A percentile compares a stretch with the other conserved stretches of the same genome.
These are phyloP conservation scores for Chenopodium suecicum DNA, from an alignment of 148 eudicot species.

Conservation along the genomic window DNA sequence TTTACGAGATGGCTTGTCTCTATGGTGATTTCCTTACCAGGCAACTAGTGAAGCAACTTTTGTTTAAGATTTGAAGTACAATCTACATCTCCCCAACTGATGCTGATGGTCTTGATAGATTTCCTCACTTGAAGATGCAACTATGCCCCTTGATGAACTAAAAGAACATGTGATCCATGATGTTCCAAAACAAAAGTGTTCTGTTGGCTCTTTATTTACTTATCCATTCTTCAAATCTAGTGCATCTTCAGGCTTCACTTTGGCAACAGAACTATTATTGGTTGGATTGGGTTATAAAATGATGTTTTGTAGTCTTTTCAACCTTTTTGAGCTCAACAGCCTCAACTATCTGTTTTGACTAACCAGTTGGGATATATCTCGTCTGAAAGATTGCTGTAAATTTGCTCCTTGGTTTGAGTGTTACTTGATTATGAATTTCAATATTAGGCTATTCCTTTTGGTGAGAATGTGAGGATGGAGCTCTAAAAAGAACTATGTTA, in stretches of 20 bases:
- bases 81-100: background rate
- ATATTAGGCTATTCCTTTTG: background rate
- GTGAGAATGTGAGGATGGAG: background rate
- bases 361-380: background rate
- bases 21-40: background rate
- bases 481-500: background rate
- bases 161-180: no score
- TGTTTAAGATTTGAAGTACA: background rate
- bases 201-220: background rate
- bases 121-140: background rate
- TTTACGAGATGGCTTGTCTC: background rate
- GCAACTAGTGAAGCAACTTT: background rate
- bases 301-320: background rate
- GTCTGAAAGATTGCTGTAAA: background rate
- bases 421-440: background rate
- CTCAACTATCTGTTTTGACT: background rate
- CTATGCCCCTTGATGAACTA: no score
- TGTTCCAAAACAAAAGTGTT: background rate
- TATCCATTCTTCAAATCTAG: no score
- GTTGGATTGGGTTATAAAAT: background rate
- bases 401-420: background rate
- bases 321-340: background rate
- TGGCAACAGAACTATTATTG: background rate
- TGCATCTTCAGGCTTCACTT: background rate
- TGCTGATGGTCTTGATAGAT: background rate